A percentile compares a stretch with the other conserved stretches of the same genome.
phyloP scores from a whole-genome alignment of 257 asterid species.

The Capsicum pubescens region DNA sequence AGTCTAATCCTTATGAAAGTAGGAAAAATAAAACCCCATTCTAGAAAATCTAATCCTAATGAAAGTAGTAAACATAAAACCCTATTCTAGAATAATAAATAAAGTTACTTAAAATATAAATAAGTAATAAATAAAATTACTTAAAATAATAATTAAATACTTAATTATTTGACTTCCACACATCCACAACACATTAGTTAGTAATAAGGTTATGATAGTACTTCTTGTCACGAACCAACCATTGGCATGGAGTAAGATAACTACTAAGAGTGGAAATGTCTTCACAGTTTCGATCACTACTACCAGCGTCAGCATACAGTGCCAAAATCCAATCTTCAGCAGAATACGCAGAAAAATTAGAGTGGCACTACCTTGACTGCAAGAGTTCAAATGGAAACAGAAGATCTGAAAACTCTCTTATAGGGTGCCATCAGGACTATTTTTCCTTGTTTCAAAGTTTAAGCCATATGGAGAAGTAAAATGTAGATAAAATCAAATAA shows the following conservation, averaged over 20 bases:
- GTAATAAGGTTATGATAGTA: background rate
- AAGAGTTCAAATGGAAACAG: slow-evolving; percentile 3
- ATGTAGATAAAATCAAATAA: background rate
- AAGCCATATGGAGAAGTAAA: background rate
- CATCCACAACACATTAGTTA: background rate
- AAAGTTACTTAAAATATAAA: no score
- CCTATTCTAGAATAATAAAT: no score
- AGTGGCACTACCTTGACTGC: background rate
- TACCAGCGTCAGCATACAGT: background rate
- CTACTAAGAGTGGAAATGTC: slow-evolving; percentile 14
- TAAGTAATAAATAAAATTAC: no score
- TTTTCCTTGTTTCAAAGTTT: background rate
- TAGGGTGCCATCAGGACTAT: background rate
- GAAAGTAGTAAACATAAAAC: no score
- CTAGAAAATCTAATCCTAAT: no score
- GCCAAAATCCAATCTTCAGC: background rate
- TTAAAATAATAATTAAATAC: no score
- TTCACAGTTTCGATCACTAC: slow-evolving; percentile 2
- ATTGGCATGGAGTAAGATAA: slow-evolving; percentile 9
- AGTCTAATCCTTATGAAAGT: no score
- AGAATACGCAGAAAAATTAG: background rate
- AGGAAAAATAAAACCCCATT: no score
- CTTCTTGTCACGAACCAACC: background rate
- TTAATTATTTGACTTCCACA: no score
- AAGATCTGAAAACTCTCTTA: background rate